Evolutionary conservation across 2,329 filamentous ascomycete species (phyloP).

Genomic region (Botrytis porri): DNA sequence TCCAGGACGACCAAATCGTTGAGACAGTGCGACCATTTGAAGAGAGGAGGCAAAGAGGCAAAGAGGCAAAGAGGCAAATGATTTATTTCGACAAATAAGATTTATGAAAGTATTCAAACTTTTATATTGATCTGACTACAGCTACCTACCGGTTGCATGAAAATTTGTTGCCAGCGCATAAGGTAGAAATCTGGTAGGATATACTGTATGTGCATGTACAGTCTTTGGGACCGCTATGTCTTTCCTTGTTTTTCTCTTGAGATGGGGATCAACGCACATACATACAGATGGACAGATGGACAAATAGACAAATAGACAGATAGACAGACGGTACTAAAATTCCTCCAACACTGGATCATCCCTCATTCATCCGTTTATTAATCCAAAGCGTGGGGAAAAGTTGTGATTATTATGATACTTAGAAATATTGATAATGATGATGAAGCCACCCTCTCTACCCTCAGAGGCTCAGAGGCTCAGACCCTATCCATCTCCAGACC

Average conservation of each 20-base stretch:
- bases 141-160: slow-evolving; percentile 12
- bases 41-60: not conserved
- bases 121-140: slow-evolving; percentile 6
- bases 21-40: slow-evolving; percentile 1
- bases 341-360: not conserved
- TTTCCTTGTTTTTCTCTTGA: not conserved
- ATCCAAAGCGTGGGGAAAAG: not conserved
- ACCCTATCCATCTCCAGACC: not conserved
- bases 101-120: slow-evolving; percentile 4
- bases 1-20: not conserved
- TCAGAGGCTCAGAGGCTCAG: too few relatives aligned
- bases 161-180: slow-evolving; percentile 17
- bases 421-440: not conserved
- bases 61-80: not conserved
- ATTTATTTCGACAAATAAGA: slow-evolving; percentile 10
- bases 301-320: too few relatives aligned
- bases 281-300: not conserved
- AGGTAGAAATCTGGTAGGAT: not conserved
- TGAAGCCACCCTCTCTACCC: not conserved
- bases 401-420: not conserved
- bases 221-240: slow-evolving; percentile 3
- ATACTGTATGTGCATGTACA: not conserved
- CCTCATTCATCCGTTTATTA: not conserved
- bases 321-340: not conserved
- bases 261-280: not conserved